Base-by-base conservation (phyloP, 192 early-diverging fungal species). In the Gaertneriomyces semiglobifer region DNA sequence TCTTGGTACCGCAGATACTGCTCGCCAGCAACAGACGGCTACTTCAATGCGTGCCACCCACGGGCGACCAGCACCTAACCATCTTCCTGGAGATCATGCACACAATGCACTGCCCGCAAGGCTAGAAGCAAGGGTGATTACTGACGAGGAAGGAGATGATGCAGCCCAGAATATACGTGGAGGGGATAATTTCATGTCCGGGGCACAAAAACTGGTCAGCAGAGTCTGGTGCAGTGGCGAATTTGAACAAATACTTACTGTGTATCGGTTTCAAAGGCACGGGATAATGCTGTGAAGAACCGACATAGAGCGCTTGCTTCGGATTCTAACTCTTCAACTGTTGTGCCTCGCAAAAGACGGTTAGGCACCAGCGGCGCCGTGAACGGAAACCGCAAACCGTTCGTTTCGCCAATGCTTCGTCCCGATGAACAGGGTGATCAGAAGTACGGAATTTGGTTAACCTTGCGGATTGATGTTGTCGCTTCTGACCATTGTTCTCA, bases 101-200 rank as follows among this genome's bases (percentile, higher is more conserved):
- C 18, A 50, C 48, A n/a, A 18, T n/a, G 12, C 11, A 50, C 48
- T 18, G 0, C 11, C 11, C 11, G 11, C 18, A 18, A 12, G 18
- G 48, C 2, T 12, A 50, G 18, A 50, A 50, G 12, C 48, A 50
- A 12, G 12, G 48, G 11, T n/a, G 11, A 8, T 38, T 57, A 39
- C 18, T 14, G 55, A 57, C 12, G 55, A 57, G 39, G 39, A 39
- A 16, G 55, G 39, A 38, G 55, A 57, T 38, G 55, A 57, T 14
- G 55, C 4, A 57, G 4, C 8, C 39, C 12, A 50, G 48, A 57
- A 57, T 25, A 6, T 12, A 18, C 50, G n/a, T 18, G n/a, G n/a
- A 52, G 6, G 50, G n/a, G 50, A 52, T 57, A 39, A 39, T 16
- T 57, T 57, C 55, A 57, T 57, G 14, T 38, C 55, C 14, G 55